Base-by-base conservation (phyloP, 2,329 filamentous ascomycete species). In the Xylaria sp. region DNA sequence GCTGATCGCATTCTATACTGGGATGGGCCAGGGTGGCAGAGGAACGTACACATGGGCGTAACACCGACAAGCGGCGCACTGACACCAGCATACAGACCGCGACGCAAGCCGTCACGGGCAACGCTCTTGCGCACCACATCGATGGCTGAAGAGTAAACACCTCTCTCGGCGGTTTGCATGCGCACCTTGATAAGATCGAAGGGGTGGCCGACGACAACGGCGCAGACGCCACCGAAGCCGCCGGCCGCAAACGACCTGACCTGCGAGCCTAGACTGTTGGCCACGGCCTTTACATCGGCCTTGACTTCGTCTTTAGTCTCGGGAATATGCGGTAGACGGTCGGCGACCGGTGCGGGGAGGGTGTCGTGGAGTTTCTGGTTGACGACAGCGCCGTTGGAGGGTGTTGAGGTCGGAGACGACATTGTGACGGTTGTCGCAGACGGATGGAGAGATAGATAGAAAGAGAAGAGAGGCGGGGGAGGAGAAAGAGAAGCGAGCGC, bases 131-230 rank as follows among this genome's bases (percentile, higher is more conserved):
- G 86, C 70, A 98, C 94, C 1, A 97, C 95, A 81, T 99, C 96
- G 75, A 98, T 85, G 15, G 96, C 96, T 51, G 92, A 90, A 39
- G 85, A 91, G 82, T 99, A 99, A 39, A 97, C 92, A 55, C 96
- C 96, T 80, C 90, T 91, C 81, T 98, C 94, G 39, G 96, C 94
- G 1, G 96, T 99, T 84, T 99, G 96, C 79, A 99, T 84, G 66
- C 96, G 92, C 72, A 99, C 96, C 83, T 99, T 99, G 79, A 98
- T 95, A 74, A 99, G 86, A 79, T 99, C 96, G 78, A 99, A 99
- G 10, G 96, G 96, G 80, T 99, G 96, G 64, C 96, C 92, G 66
- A 98, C 94, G 47, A 99, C 79, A 62, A 99, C 96, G 64, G 96
- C 95, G 83, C 93, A 98, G 54, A 99, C 81, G 74, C 96, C 96